Evolutionary conservation across 345 rosid genomes (phyloP).

Genomic region (Lenwebbia sp.): DNA sequence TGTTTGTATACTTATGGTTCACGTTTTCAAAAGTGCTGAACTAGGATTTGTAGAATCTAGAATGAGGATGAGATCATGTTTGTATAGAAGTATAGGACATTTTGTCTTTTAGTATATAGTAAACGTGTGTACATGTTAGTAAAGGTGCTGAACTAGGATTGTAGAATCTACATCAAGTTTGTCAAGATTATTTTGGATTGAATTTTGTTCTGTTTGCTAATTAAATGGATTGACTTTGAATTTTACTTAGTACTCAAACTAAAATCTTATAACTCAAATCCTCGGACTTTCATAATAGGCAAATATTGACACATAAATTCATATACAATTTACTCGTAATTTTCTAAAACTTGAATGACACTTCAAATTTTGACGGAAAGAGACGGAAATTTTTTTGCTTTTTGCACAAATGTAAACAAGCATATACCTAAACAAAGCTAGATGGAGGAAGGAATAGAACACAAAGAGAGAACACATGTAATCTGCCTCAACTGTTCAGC

Average conservation of each 20-base stretch:
- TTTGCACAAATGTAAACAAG: background rate
- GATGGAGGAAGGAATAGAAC: background rate
- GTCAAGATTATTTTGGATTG: background rate
- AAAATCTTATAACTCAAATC: background rate
- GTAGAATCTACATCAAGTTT: background rate
- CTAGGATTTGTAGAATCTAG: background rate
- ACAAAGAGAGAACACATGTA: background rate
- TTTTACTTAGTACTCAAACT: background rate
- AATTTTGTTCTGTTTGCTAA: background rate
- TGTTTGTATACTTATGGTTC: background rate
- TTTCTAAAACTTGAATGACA: background rate
- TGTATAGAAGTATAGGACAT: too few relatives aligned
- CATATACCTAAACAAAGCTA: background rate
- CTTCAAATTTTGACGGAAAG: background rate
- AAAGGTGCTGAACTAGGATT: too few relatives aligned
- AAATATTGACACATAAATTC: background rate
- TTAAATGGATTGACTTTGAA: background rate
- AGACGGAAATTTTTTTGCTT: background rate
- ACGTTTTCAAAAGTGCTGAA: background rate
- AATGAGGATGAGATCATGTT: background rate
- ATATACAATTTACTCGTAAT: background rate
- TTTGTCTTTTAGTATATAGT: too few relatives aligned
- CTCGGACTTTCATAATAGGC: background rate
- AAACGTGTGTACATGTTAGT: too few relatives aligned
- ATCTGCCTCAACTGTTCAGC: background rate